A percentile compares a stretch with the other conserved stretches of the same genome.
phyloP scores from a whole-genome alignment of 306 rosid genomes.

The Prunus campanulata region DNA sequence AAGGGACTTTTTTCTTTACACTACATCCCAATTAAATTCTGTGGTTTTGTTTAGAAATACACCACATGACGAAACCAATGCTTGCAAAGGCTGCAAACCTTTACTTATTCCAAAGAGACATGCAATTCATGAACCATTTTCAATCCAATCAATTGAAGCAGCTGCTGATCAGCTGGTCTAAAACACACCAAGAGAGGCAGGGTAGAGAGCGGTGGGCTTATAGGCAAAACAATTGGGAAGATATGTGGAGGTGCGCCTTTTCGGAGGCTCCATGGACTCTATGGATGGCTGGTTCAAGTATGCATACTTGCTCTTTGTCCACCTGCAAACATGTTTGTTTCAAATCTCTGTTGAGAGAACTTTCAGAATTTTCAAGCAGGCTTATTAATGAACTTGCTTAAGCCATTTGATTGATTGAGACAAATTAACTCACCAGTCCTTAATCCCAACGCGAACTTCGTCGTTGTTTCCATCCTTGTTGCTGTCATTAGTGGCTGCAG shows the following conservation, averaged over 20 bases:
- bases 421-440: slow-evolving; percentile 68
- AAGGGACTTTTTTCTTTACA: no score
- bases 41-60: not conserved
- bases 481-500: slow-evolving; percentile 12
- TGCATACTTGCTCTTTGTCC: slow-evolving; percentile 89
- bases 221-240: slow-evolving; percentile 48
- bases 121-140: not conserved
- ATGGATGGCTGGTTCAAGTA: slow-evolving; percentile 78
- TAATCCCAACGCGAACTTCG: slow-evolving; percentile 68
- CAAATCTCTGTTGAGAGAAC: not conserved
- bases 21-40: no score
- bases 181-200: slow-evolving; percentile 71
- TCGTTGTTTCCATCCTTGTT: slow-evolving; percentile 6
- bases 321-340: slow-evolving; percentile 45
- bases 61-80: not conserved
- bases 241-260: slow-evolving; percentile 45
- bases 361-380: not conserved
- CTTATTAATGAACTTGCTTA: not conserved
- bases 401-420: not conserved
- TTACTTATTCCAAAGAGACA: not conserved
- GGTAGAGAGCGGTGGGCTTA: slow-evolving; percentile 48
- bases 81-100: not conserved
- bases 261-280: slow-evolving; percentile 48
- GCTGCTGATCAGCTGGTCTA: slow-evolving; percentile 26
- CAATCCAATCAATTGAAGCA: slow-evolving; percentile 12